Evolutionary conservation across 148 eudicot species (phyloP).

Genomic region (Rhododendron williamsianum): DNA sequence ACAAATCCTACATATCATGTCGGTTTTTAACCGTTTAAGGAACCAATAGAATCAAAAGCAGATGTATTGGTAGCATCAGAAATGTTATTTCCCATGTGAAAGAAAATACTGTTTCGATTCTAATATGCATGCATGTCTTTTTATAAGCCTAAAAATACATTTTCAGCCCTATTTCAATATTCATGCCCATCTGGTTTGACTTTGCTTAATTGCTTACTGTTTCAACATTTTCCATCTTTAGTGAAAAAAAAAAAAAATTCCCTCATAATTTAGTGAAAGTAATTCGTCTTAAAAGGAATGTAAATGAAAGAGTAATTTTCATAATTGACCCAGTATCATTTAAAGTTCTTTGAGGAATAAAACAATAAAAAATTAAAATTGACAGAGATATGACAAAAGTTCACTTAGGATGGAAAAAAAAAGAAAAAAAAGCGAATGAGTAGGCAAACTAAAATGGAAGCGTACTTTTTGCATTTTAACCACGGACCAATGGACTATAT

Average conservation of each 20-base stretch:
- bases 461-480: neutral
- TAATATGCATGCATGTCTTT: neutral
- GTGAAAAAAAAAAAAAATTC: neutral
- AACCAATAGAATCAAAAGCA: neutral
- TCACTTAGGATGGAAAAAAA: neutral
- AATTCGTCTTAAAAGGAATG: neutral
- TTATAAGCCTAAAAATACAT: neutral
- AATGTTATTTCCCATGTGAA: neutral
- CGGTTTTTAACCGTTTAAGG: neutral
- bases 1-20: neutral
- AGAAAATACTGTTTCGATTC: neutral
- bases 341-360: neutral
- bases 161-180: neutral
- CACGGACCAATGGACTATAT: neutral
- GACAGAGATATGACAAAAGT: neutral
- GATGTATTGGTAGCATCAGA: neutral
- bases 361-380: neutral
- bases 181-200: neutral
- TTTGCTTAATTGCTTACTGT: neutral
- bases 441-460: neutral
- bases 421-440: neutral
- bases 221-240: neutral
- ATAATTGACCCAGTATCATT: neutral
- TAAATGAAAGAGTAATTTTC: neutral
- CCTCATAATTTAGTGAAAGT: neutral